Conservation (phyloP, 2,329 filamentous ascomycete species). For the Shiraia sp. region DNA sequence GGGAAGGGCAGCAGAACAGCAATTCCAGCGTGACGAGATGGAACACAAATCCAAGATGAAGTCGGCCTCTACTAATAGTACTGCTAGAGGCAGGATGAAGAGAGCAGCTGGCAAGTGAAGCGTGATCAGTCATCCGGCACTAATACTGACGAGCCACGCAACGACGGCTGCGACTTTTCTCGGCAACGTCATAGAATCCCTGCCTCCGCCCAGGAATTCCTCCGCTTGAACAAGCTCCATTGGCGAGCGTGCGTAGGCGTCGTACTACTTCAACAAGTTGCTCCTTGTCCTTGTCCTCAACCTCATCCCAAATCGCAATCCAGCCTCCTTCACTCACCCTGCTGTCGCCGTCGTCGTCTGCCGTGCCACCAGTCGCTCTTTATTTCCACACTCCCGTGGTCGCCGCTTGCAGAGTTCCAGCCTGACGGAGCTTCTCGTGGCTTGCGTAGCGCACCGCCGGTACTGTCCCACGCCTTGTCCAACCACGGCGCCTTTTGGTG, state of each 20-base stretch:
- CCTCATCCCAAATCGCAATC: not conserved
- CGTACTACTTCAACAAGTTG: not conserved
- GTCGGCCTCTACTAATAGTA: no score
- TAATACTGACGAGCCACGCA: no score
- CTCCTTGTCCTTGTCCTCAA: no score
- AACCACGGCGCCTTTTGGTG: conserved; percentile 18
- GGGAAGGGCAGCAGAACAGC: no score
- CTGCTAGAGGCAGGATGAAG: conserved; percentile 4
- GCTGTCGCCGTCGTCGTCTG: not conserved
- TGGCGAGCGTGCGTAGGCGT: not conserved
- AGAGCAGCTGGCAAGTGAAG: no score
- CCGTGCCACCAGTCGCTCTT: conserved; percentile 28
- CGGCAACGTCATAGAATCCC: conserved; percentile 7
- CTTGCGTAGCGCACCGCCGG: conserved; percentile 25
- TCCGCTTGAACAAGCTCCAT: conserved; percentile 4
- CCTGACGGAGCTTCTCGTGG: conserved; percentile 34
- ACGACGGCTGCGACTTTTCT: no score
- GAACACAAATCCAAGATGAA: no score
- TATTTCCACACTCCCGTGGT: conserved; percentile 10
- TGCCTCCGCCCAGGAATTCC: conserved; percentile 12
- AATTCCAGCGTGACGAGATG: no score
- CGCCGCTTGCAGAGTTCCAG: conserved; percentile 14
- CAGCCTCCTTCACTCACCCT: conserved; percentile 6
- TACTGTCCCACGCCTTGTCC: conserved; percentile 10
- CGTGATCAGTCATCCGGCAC: no score